Conservation (phyloP, 306 rosid species). For the Senna siamea region DNA sequence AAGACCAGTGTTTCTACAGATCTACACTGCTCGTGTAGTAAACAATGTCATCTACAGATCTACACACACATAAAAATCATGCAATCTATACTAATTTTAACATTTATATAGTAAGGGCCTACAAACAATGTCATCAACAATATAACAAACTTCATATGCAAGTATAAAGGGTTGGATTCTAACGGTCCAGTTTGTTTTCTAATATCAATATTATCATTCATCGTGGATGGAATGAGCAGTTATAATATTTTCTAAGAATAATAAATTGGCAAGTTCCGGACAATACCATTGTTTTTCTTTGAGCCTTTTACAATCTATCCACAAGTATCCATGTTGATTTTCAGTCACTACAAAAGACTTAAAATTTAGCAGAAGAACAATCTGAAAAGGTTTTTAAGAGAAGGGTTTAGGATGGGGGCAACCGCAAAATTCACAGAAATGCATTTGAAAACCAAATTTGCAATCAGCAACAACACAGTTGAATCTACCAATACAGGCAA, state of each 20-base stretch:
- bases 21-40: conserved; percentile 8
- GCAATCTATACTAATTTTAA: background rate
- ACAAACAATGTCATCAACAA: background rate
- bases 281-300: background rate
- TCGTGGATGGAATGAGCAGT: background rate
- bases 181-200: background rate
- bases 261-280: conserved; percentile 5
- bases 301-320: background rate
- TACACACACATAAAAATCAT: background rate
- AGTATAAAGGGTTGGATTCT: background rate
- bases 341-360: background rate
- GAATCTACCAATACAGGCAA: background rate
- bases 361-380: background rate
- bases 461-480: background rate
- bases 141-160: background rate
- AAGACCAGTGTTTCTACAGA: background rate
- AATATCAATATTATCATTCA: conserved; percentile 20
- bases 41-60: no score
- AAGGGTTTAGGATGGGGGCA: no score
- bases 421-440: no score
- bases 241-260: background rate
- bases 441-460: background rate
- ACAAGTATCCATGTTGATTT: background rate
- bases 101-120: background rate
- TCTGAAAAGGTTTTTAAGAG: background rate